Base-by-base conservation (phyloP, 2,329 filamentous ascomycete genomes). In the Lachnellula arida region DNA sequence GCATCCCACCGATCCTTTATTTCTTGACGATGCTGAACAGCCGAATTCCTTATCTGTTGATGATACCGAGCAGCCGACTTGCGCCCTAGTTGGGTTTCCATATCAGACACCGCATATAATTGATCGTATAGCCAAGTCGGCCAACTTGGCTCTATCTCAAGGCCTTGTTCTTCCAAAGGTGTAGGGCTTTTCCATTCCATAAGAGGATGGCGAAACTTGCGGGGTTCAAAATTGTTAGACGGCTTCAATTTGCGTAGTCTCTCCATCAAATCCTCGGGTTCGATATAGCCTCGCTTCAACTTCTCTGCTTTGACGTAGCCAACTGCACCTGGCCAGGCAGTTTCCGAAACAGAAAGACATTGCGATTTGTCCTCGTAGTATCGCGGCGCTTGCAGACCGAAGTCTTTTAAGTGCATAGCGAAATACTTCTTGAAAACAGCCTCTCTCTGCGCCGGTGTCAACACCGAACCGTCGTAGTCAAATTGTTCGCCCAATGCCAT, bases 381-480 rank as follows among this genome's bases (percentile, higher is more conserved):
- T 40, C 49, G 51, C 47, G 25, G 47, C 39, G 43, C 48, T 54
- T 43, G 51, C 9, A 55, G 53, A 51, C 22, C 47, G 40, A 55
- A 2, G 14, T 25, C 19, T 51, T 52, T 39, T 22, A 44, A 55
- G 53, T 55, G 48, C 35, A 51, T 55, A 17, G 53, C 53, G 35
- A 17, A 55, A 55, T 51, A 44, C 5, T 46, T 43, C 23, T 55
- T 55, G 34, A 55, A 55, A 37, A 51, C 6, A 40, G 48, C 53
- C 47, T 28, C 48, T 55, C 53, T 55, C 53, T 55, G 53, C 53
- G 51, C 51, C 22, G 39, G 48, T 46, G 48, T 55, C 39, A 51
- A 57, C 44, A 49, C 42, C 17, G 54, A 57, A 57, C 19, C 28
- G 44, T 57, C 50, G 44, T 57, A 54, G 43, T 57, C 54, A 43